These are phyloP conservation scores for Flaveria ramosissima DNA, from an alignment of 129 eudicot genomes.

Conservation along the genomic window DNA sequence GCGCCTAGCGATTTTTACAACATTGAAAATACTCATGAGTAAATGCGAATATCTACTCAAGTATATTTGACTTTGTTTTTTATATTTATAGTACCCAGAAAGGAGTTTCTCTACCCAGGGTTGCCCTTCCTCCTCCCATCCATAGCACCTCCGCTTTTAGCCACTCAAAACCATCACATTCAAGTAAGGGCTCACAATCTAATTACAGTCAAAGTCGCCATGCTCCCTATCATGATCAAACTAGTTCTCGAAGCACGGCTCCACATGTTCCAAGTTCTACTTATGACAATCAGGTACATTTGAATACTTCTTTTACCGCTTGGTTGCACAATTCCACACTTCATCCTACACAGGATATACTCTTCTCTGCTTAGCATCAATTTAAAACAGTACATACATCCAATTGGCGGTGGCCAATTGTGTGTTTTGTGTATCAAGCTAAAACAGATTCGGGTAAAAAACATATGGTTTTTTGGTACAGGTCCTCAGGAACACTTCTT, in stretches of 20 bases:
- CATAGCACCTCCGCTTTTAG: background rate
- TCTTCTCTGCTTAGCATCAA: background rate
- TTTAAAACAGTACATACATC: background rate
- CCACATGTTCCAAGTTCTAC: background rate
- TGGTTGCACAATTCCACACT: background rate
- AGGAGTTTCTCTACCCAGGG: background rate
- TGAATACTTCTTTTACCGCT: background rate
- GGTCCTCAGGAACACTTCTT: background rate
- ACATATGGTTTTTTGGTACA: background rate
- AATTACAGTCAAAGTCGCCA: background rate
- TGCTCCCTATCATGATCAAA: background rate
- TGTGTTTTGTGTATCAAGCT: background rate
- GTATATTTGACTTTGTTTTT: background rate
- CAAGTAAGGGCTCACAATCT: background rate
- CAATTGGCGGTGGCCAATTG: background rate
- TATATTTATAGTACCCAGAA: background rate
- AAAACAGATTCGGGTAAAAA: background rate
- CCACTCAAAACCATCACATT: background rate
- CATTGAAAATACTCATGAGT: background rate
- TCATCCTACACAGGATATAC: background rate
- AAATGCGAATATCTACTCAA: background rate
- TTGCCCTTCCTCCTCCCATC: conserved; percentile 4
- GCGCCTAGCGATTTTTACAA: too few relatives aligned
- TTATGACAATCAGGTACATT: background rate
- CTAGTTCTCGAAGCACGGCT: background rate